phyloP scores from a whole-genome alignment of 257 asterid genomes.

The Lycium ferocissimum region DNA sequence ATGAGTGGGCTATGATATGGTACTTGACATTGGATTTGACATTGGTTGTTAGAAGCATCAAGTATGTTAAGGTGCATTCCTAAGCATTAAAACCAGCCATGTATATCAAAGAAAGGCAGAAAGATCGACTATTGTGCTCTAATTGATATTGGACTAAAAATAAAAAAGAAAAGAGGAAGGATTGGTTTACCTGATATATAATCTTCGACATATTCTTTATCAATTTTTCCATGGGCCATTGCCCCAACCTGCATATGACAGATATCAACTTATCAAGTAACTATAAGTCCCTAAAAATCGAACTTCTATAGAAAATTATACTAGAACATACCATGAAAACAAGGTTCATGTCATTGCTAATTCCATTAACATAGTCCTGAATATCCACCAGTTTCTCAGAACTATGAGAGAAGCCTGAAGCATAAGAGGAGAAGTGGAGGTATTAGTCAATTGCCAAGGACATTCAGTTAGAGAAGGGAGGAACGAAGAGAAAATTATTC shows the following conservation, averaged over 20 bases:
- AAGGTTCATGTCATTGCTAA: constrained; percentile 57
- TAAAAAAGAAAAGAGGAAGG: not conserved
- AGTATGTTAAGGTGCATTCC: constrained; percentile 5
- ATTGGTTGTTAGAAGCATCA: not conserved
- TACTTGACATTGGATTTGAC: not conserved
- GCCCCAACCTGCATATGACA: constrained; percentile 71
- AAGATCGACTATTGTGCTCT: not conserved
- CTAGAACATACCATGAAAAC: constrained; percentile 77
- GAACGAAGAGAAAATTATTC: not conserved
- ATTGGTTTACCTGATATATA: constrained; percentile 66
- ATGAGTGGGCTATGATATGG: not conserved
- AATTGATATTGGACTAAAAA: not conserved
- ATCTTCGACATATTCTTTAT: constrained; percentile 69
- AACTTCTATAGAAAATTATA: not conserved
- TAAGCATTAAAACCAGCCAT: not conserved
- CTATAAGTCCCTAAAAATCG: not conserved
- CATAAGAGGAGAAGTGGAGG: not conserved
- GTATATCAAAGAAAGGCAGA: not conserved
- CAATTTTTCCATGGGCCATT: constrained; percentile 91
- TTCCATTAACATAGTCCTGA: constrained; percentile 63
- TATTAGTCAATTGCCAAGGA: not conserved
- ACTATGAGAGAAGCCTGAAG: constrained; percentile 87
- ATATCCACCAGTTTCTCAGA: constrained; percentile 77
- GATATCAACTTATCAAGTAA: constrained; percentile 6
- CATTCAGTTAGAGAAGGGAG: constrained; percentile 13